Evolutionary conservation across 148 eudicot genomes (phyloP), one percentile per base, ranked within the genome.

Genomic region (Silene conica): DNA sequence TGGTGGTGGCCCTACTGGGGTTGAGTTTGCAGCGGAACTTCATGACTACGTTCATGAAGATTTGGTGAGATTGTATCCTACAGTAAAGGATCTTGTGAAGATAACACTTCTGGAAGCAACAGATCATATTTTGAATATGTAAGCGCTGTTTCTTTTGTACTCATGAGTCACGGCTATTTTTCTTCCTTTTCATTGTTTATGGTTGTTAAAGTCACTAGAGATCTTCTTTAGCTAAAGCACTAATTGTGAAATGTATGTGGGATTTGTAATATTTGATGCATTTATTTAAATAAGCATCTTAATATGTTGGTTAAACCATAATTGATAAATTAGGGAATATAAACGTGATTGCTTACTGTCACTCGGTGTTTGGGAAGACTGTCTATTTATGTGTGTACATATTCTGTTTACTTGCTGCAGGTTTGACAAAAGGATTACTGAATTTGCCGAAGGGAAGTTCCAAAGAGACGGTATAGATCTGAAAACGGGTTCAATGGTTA

Each of bases 1-100:
- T 46, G 90, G 93, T 38, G 93, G 90, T 70, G 93, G 93, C 2
- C 93, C 93, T 48, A 85, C 89, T 13, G 93, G 93, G 50, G 93
- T 89, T 31, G 93, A 89, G 82, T 89, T 87, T 79, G 89, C 90
- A 4, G 90, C 93, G 1, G 89, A 89, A 77, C 87, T 87, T 73
- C 93, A 89, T 72, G 93, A 89, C 74, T 87, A 73, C 79, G 86
- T 89, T 52, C 82, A 41, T 58, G 93, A 87, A 31, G 93, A 89
- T 80, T 60, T 89, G 60, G 86, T 76, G 16, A 85, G 59, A 45
- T 70, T 85, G 68, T 89, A 89, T 75, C 90, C 93, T 34, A 77
- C 77, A 67, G 84, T 80, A 9, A 85, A 89, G 63, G 82, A 82
- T 23, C 76, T 79, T 21, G 89, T 84, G 41, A 85, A 85, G 71